Percentiles rank a stretch among this genome's conserved stretches.
These are phyloP conservation scores for Ceratobasidium theobromae DNA, from an alignment of 1,284 basidiomycete genomes.

Conservation along the genomic window DNA sequence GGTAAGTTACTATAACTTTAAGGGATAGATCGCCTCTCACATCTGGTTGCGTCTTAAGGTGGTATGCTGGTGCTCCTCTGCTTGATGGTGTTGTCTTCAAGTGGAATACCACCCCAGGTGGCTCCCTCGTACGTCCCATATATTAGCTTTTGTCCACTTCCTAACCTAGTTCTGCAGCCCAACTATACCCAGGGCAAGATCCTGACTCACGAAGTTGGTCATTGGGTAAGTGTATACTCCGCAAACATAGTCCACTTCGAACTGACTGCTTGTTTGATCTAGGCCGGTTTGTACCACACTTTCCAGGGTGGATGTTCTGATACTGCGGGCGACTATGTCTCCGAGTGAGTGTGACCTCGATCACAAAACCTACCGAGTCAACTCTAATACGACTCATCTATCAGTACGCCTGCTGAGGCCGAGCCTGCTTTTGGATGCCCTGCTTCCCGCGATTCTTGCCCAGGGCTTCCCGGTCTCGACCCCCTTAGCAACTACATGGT, in stretches of 20 bases:
- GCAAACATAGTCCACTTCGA: no score
- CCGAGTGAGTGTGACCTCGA: not conserved
- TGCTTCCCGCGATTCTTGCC: not conserved
- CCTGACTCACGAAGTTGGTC: constrained; percentile 31
- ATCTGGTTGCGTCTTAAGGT: not conserved
- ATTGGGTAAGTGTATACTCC: constrained; percentile 36
- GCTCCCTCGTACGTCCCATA: not conserved
- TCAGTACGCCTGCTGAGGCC: not conserved
- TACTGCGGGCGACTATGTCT: not conserved
- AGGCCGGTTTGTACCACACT: constrained; percentile 5
- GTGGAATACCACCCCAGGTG: not conserved
- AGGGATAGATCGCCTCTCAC: not conserved
- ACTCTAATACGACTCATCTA: no score
- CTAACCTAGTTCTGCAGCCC: not conserved
- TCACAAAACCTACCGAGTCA: not conserved
- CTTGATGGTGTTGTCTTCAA: not conserved
- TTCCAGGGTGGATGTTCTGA: constrained; percentile 2
- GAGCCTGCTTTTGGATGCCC: not conserved
- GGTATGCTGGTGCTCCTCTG: not conserved
- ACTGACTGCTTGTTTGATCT: not conserved
- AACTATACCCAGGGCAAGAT: constrained; percentile 41
- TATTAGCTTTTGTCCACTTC: not conserved
- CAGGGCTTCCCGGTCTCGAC: not conserved
- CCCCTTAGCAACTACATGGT: constrained; percentile 2
- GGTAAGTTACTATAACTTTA: not conserved